Conservation (phyloP, 2,329 filamentous ascomycete genomes). For the Trichoderma sp. region DNA sequence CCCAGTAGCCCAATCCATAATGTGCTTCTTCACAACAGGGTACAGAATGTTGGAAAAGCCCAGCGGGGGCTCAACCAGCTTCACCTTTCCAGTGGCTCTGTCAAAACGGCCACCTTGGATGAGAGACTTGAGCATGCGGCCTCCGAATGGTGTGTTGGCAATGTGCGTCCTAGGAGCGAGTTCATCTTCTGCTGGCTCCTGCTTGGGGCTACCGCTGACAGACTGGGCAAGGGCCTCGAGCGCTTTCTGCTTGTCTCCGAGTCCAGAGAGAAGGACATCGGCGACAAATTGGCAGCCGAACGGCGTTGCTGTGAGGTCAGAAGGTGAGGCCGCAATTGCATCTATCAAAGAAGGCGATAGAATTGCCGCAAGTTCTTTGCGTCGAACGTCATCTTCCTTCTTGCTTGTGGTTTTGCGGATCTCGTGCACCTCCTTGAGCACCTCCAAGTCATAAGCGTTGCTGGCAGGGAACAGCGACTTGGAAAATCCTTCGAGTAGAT, state of each 20-base stretch:
- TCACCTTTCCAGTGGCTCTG: slow-evolving; percentile 64
- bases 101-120: slow-evolving; percentile 89
- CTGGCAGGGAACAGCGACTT: slow-evolving; percentile 59
- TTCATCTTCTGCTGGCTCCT: slow-evolving; percentile 41
- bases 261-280: slow-evolving; percentile 74
- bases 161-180: slow-evolving; percentile 50
- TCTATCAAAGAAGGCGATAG: slow-evolving; percentile 73
- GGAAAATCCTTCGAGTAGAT: slow-evolving; percentile 72
- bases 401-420: slow-evolving; percentile 85
- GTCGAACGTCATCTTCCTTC: slow-evolving; percentile 76
- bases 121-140: slow-evolving; percentile 85
- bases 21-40: slow-evolving; percentile 68
- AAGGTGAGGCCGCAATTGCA: slow-evolving; percentile 66
- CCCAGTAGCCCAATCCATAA: slow-evolving; percentile 82
- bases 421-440: slow-evolving; percentile 73
- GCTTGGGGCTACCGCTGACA: slow-evolving; percentile 55
- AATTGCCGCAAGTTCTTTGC: slow-evolving; percentile 70
- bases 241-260: slow-evolving; percentile 73
- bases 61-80: slow-evolving; percentile 71
- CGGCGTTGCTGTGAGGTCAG: slow-evolving; percentile 66
- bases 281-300: slow-evolving; percentile 86
- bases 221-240: slow-evolving; percentile 66
- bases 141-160: slow-evolving; percentile 60
- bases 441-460: slow-evolving; percentile 63
- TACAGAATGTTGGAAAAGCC: slow-evolving; percentile 82